A percentile compares a stretch with the other conserved stretches of the same genome.
Evolutionary conservation across 2,329 filamentous ascomycete genomes (phyloP).

Genomic region (Fusarium sp.): DNA sequence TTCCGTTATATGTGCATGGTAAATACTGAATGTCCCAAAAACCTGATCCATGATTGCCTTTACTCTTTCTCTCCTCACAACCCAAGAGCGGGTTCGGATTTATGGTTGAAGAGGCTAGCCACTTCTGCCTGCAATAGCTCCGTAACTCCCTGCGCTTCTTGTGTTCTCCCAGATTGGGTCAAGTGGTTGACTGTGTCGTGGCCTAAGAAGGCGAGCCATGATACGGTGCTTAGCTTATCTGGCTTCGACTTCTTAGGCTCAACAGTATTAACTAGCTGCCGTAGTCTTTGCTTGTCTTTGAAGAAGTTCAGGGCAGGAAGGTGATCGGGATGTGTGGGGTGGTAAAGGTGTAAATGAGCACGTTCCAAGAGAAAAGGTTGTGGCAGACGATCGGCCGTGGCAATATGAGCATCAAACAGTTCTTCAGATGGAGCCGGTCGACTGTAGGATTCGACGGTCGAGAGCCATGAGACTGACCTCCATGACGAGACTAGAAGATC

Average conservation of each 20-base stretch:
- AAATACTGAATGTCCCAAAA: background rate
- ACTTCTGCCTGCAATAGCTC: conserved; percentile 50
- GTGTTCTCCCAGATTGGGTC: conserved; percentile 50
- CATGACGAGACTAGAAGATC: conserved; percentile 54
- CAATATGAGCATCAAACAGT: conserved; percentile 63
- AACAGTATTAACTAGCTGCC: conserved; percentile 40
- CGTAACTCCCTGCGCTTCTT: conserved; percentile 54
- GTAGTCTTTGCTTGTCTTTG: conserved; percentile 44
- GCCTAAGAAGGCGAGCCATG: conserved; percentile 53
- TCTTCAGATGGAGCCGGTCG: conserved; percentile 55
- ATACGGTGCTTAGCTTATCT: conserved; percentile 45
- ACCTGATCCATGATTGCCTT: background rate
- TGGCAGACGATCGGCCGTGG: conserved; percentile 54
- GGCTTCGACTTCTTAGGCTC: conserved; percentile 40
- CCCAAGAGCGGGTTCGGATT: conserved; percentile 35
- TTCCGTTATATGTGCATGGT: conserved; percentile 17
- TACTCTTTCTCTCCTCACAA: background rate
- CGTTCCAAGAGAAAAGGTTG: conserved; percentile 54
- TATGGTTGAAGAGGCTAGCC: conserved; percentile 42
- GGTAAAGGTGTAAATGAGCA: conserved; percentile 64
- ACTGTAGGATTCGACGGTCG: conserved; percentile 60
- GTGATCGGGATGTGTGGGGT: conserved; percentile 61
- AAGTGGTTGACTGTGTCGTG: conserved; percentile 59
- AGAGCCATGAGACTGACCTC: conserved; percentile 59
- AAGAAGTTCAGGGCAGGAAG: conserved; percentile 59